A percentile compares a stretch with the other conserved stretches of the same genome.
Evolutionary conservation across 768 basidiomycete species (phyloP).

Genomic region (Termitomyces heimii): DNA sequence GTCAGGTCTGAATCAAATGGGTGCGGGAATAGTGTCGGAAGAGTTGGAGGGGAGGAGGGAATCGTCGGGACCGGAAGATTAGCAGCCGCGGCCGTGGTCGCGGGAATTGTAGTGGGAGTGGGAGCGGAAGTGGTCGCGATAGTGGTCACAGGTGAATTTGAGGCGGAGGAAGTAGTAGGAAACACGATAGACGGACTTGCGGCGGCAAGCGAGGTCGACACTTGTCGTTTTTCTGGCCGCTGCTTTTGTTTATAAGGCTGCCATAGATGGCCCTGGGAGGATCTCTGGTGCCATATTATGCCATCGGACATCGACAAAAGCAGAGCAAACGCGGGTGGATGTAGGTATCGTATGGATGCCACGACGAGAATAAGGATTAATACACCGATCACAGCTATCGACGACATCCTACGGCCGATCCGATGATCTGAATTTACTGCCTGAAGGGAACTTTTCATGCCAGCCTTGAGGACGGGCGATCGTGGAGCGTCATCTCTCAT

Average conservation of each 20-base stretch:
- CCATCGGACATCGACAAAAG: slow-evolving; percentile 21
- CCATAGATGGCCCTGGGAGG: slow-evolving; percentile 27
- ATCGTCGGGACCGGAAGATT: slow-evolving; percentile 36
- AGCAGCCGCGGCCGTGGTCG: slow-evolving; percentile 17
- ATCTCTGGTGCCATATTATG: slow-evolving; percentile 24
- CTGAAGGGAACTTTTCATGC: slow-evolving; percentile 4
- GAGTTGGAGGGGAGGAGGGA: slow-evolving; percentile 40
- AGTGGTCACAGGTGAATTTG: slow-evolving; percentile 12
- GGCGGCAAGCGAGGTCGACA: slow-evolving; percentile 7
- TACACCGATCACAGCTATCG: slow-evolving; percentile 53
- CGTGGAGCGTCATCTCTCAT: slow-evolving; percentile 4
- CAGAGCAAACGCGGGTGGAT: slow-evolving; percentile 40
- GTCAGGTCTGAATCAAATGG: slow-evolving; percentile 60
- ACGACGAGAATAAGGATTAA: slow-evolving; percentile 50
- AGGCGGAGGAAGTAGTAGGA: slow-evolving; percentile 9
- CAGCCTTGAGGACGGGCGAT: slow-evolving; percentile 8
- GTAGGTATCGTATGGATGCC: slow-evolving; percentile 44
- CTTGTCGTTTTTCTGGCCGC: slow-evolving; percentile 14
- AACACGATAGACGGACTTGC: slow-evolving; percentile 11
- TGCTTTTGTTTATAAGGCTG: slow-evolving; percentile 37
- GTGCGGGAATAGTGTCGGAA: slow-evolving; percentile 78
- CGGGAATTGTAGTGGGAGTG: slow-evolving; percentile 11
- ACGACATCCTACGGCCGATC: slow-evolving; percentile 37
- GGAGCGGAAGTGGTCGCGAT: slow-evolving; percentile 15
- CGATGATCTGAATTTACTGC: slow-evolving; percentile 28